Percentiles rank a stretch among this genome's conserved stretches.
Evolutionary conservation across 1,284 basidiomycete species (phyloP).

Genomic region (Clitocybe nebularis): DNA sequence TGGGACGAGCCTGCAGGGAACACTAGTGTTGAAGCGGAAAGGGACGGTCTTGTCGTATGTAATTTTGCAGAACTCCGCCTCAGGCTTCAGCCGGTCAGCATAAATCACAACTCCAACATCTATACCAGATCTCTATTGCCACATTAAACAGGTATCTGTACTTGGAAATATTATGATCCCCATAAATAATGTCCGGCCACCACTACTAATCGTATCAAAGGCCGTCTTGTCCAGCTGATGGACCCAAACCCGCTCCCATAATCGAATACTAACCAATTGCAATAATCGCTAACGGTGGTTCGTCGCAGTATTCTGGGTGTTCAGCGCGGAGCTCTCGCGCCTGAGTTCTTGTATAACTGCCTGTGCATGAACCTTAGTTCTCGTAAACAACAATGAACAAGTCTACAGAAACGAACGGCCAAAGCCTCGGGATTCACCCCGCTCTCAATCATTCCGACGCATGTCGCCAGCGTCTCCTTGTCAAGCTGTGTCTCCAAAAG

Average conservation of each 20-base stretch:
- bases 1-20: slow-evolving; percentile 4
- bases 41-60: slow-evolving; percentile 3
- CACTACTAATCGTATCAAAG: background rate
- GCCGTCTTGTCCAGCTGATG: background rate
- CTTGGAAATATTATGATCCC: no score
- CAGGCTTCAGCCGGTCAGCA: background rate
- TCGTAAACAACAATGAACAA: slow-evolving; percentile 4
- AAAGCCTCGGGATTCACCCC: slow-evolving; percentile 84
- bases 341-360: slow-evolving; percentile 74
- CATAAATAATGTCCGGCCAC: no score
- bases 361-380: slow-evolving; percentile 30
- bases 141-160: no score
- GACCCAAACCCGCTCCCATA: no score
- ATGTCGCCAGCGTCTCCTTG: slow-evolving; percentile 78
- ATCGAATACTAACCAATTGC: background rate
- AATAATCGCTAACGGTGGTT: background rate
- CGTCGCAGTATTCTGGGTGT: slow-evolving; percentile 16
- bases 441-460: slow-evolving; percentile 80
- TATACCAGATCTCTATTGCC: background rate
- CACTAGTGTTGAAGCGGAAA: slow-evolving; percentile 7
- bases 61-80: slow-evolving; percentile 14
- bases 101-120: background rate
- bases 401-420: slow-evolving; percentile 59
- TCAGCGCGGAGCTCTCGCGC: slow-evolving; percentile 49
- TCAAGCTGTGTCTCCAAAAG: slow-evolving; percentile 79